Conservation (phyloP, 2,329 filamentous ascomycete species). For the Aspergillus sclerotialis region DNA sequence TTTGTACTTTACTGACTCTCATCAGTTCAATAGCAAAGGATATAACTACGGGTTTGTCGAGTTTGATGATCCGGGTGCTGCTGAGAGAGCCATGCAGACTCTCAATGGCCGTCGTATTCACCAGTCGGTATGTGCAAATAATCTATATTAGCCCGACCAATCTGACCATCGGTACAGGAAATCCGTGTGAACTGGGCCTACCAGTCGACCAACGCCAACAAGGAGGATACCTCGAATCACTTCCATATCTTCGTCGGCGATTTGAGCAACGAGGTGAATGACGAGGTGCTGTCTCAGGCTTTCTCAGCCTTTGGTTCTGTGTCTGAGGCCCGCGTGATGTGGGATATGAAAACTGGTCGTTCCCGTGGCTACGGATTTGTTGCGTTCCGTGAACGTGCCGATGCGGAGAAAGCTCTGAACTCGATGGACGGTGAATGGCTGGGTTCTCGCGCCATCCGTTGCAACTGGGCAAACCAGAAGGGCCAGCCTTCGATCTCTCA, state of each 20-base stretch:
- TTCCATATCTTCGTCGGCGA: constrained; percentile 99
- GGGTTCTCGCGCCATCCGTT: constrained; percentile 93
- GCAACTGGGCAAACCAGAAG: constrained; percentile 99
- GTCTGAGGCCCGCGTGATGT: constrained; percentile 98
- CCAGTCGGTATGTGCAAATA: constrained; percentile 64
- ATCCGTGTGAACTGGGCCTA: constrained; percentile 99
- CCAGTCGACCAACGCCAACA: constrained; percentile 87
- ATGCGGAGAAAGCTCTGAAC: constrained; percentile 92
- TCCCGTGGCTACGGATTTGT: constrained; percentile 98
- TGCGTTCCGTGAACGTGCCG: constrained; percentile 85
- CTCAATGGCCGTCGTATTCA: constrained; percentile 93
- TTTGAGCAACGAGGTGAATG: constrained; percentile 96
- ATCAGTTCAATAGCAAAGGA: constrained; percentile 68
- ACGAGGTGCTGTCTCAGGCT: constrained; percentile 85
- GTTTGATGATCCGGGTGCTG: constrained; percentile 94
- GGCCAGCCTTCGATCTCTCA: constrained; percentile 98
- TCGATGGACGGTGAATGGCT: constrained; percentile 99
- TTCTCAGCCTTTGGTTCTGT: constrained; percentile 95
- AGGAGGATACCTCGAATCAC: constrained; percentile 96
- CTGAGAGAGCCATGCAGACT: constrained; percentile 94
- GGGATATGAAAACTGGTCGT: constrained; percentile 99
- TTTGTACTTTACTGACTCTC: constrained; percentile 10
- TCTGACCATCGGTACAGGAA: constrained; percentile 54
- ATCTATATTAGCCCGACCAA: too few species aligned
- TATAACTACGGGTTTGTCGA: constrained; percentile 99